Conservation (phyloP, 192 early-diverging fungal genomes). For the Coemansia sp. region DNA sequence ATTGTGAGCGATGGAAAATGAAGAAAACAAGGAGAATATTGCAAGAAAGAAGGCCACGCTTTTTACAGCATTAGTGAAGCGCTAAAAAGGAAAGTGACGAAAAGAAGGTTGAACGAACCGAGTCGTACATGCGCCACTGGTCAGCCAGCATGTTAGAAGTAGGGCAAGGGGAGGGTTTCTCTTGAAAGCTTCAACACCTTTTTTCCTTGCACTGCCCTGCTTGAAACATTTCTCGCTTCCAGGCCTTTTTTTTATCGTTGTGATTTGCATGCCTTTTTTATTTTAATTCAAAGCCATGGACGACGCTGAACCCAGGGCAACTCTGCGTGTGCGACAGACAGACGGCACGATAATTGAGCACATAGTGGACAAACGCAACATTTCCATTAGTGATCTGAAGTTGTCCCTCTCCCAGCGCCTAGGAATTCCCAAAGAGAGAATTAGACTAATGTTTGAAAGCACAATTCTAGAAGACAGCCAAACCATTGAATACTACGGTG, state of each 20-base stretch:
- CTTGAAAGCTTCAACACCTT: too few relatives aligned
- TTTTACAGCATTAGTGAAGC: neutral
- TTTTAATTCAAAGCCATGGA: conserved; percentile 5
- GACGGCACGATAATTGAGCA: conserved; percentile 32
- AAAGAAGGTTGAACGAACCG: neutral
- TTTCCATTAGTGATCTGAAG: conserved; percentile 35
- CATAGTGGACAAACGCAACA: neutral
- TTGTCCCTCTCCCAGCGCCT: conserved; percentile 23
- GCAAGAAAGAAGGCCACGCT: neutral
- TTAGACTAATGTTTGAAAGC: conserved; percentile 39
- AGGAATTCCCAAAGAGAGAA: conserved; percentile 33
- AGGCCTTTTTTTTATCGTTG: conserved; percentile 5
- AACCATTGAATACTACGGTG: conserved; percentile 38
- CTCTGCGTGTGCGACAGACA: conserved; percentile 32
- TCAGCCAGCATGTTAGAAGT: too few relatives aligned
- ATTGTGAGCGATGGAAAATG: conserved; percentile 16
- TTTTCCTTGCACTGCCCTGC: too few relatives aligned
- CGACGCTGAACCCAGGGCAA: conserved; percentile 12
- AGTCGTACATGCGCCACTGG: neutral
- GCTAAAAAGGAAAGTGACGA: too few relatives aligned
- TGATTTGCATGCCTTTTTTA: conserved; percentile 1
- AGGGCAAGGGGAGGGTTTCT: too few relatives aligned
- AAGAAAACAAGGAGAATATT: neutral
- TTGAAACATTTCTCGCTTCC: too few relatives aligned
- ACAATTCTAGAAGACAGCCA: conserved; percentile 40